These are phyloP conservation scores for Posidonia australis DNA, from an alignment of 106 monocot genomes.

Conservation along the genomic window DNA sequence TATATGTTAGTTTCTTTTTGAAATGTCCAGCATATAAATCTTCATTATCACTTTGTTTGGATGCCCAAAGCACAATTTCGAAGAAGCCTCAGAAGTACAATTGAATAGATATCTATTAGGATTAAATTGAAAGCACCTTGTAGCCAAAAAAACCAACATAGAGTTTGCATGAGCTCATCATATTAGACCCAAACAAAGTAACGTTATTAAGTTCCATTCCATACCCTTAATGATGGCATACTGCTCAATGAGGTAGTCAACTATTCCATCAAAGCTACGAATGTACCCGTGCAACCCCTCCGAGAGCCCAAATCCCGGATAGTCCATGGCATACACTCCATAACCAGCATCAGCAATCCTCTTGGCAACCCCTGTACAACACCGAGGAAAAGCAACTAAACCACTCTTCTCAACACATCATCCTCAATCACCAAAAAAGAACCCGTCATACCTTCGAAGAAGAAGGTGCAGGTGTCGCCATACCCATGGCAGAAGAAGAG, in stretches of 20 bases:
- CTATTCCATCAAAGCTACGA: slow-evolving; percentile 79
- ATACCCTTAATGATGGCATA: slow-evolving; percentile 60
- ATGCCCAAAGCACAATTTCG: no score
- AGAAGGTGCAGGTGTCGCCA: slow-evolving; percentile 97
- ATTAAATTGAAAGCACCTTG: no score
- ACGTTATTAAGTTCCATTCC: not conserved
- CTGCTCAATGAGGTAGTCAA: slow-evolving; percentile 83
- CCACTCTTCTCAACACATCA: not conserved
- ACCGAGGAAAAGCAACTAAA: not conserved
- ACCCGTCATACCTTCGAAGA: slow-evolving; percentile 65
- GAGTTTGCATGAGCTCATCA: no score
- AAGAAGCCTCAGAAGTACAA: no score
- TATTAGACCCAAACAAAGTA: no score
- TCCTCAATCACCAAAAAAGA: not conserved
- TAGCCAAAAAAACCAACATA: no score
- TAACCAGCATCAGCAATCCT: slow-evolving; percentile 77
- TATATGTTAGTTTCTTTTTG: no score
- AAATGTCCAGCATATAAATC: no score
- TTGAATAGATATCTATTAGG: no score
- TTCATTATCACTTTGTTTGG: no score
- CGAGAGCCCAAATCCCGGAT: slow-evolving; percentile 83
- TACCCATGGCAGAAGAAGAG: slow-evolving; percentile 98
- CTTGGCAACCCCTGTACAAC: slow-evolving; percentile 64
- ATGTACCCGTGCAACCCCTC: slow-evolving; percentile 91
- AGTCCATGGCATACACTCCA: slow-evolving; percentile 91